Percentiles rank a stretch among this genome's conserved stretches.
Conservation (phyloP, 345 rosid genomes). For the Gossypium mustelinum region DNA sequence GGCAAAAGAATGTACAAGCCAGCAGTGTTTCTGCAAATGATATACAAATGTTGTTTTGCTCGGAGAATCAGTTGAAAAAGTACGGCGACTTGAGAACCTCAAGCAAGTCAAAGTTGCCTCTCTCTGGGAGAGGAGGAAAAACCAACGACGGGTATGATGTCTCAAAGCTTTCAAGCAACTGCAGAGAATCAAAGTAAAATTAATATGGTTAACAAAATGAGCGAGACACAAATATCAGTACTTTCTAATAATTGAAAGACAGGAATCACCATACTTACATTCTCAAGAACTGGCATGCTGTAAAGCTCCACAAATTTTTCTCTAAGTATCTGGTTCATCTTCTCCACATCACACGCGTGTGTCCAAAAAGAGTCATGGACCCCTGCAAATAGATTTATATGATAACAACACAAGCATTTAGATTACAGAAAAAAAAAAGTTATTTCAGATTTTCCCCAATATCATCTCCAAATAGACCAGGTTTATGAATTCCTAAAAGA, state of each 20-base stretch:
- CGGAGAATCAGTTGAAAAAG: conserved; percentile 70
- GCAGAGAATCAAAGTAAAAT: conserved; percentile 23
- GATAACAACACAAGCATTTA: neutral
- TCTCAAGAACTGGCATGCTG: conserved; percentile 75
- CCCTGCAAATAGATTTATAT: conserved; percentile 45
- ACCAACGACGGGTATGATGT: conserved; percentile 55
- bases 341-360: conserved; percentile 90
- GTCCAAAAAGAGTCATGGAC: conserved; percentile 99
- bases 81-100: conserved; percentile 78
- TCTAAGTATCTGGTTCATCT: conserved; percentile 82
- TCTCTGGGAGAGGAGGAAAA: conserved; percentile 81
- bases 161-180: conserved; percentile 87
- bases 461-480: neutral
- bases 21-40: conserved; percentile 1
- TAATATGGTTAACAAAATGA: conserved; percentile 14
- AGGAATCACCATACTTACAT: conserved; percentile 50
- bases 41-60: neutral
- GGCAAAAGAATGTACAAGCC: conserved; percentile 8
- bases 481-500: neutral
- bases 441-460: neutral
- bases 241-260: conserved; percentile 7
- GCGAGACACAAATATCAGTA: neutral
- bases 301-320: conserved; percentile 93
- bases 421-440: conserved; percentile 3
- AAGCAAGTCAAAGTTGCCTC: conserved; percentile 74